Evolutionary conservation across 2,329 filamentous ascomycete genomes (phyloP).

Genomic region (Aureobasidium pullulans): DNA sequence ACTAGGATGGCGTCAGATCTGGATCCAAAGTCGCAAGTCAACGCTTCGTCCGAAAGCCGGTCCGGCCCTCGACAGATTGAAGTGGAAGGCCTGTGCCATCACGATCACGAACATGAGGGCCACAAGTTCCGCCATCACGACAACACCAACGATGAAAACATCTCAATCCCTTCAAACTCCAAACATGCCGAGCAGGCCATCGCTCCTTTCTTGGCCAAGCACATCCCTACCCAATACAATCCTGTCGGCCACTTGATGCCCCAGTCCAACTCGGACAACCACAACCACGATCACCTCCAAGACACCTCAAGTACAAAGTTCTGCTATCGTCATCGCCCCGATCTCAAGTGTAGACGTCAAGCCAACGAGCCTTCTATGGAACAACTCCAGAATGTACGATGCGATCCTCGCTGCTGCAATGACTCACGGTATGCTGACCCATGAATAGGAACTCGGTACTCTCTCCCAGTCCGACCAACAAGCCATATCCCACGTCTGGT

Average conservation of each 20-base stretch:
- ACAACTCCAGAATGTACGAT: slow-evolving; percentile 69
- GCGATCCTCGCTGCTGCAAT: background rate
- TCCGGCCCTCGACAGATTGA: slow-evolving; percentile 8
- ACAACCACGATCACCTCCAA: slow-evolving; percentile 19
- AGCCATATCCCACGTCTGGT: slow-evolving; percentile 96
- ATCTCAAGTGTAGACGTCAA: slow-evolving; percentile 85
- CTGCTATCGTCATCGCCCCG: slow-evolving; percentile 91
- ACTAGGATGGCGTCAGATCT: slow-evolving; percentile 11
- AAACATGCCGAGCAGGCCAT: slow-evolving; percentile 71
- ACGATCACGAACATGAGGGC: slow-evolving; percentile 28
- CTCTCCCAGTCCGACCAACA: slow-evolving; percentile 82
- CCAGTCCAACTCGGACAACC: slow-evolving; percentile 20
- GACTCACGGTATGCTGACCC: background rate
- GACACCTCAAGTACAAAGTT: slow-evolving; percentile 58
- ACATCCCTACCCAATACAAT: slow-evolving; percentile 84
- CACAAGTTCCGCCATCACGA: slow-evolving; percentile 16
- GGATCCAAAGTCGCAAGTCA: background rate
- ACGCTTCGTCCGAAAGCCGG: background rate
- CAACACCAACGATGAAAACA: slow-evolving; percentile 24
- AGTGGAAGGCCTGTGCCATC: slow-evolving; percentile 23
- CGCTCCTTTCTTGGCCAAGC: slow-evolving; percentile 80
- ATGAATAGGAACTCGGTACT: slow-evolving; percentile 64
- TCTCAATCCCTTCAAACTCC: slow-evolving; percentile 38
- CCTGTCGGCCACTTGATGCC: slow-evolving; percentile 51
- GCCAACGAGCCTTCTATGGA: slow-evolving; percentile 96